A percentile compares a stretch with the other conserved stretches of the same genome.
phyloP scores from a whole-genome alignment of 208 protist genomes.

The Angomonas desouzai region DNA sequence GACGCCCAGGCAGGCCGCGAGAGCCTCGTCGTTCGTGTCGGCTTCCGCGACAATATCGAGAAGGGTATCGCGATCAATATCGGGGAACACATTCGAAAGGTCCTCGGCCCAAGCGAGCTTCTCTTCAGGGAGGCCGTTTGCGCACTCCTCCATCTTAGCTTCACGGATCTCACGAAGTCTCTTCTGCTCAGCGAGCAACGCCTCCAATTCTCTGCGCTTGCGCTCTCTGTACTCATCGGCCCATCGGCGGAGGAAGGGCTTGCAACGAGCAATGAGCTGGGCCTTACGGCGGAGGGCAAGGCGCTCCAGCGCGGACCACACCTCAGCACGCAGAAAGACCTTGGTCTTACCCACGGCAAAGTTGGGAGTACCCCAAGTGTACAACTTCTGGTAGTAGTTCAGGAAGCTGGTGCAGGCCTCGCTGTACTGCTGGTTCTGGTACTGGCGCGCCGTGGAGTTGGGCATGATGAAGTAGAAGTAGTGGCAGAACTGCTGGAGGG shows the following conservation, averaged over 20 bases:
- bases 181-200: conserved; percentile 43
- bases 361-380: conserved; percentile 57
- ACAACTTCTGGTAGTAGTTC: conserved; percentile 55
- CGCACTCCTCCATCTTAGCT: conserved; percentile 36
- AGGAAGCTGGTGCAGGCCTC: conserved; percentile 49
- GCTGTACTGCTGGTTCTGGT: conserved; percentile 39
- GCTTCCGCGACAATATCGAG: conserved; percentile 62
- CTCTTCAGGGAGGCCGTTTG: conserved; percentile 33
- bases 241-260: conserved; percentile 69
- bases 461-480: conserved; percentile 82
- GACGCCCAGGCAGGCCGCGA: conserved; percentile 48
- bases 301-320: conserved; percentile 80
- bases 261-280: conserved; percentile 59
- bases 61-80: conserved; percentile 41
- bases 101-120: conserved; percentile 60
- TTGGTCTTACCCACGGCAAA: conserved; percentile 84
- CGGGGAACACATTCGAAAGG: conserved; percentile 58
- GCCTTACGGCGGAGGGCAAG: conserved; percentile 61
- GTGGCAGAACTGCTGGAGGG: conserved; percentile 67
- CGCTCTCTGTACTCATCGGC: conserved; percentile 51
- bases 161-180: conserved; percentile 46
- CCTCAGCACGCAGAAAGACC: conserved; percentile 83
- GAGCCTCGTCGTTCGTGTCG: conserved; percentile 43
- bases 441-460: conserved; percentile 24
- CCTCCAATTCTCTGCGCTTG: conserved; percentile 63